Evolutionary conservation across 768 basidiomycete genomes (phyloP).

Genomic region (Naganishia antarctica): DNA sequence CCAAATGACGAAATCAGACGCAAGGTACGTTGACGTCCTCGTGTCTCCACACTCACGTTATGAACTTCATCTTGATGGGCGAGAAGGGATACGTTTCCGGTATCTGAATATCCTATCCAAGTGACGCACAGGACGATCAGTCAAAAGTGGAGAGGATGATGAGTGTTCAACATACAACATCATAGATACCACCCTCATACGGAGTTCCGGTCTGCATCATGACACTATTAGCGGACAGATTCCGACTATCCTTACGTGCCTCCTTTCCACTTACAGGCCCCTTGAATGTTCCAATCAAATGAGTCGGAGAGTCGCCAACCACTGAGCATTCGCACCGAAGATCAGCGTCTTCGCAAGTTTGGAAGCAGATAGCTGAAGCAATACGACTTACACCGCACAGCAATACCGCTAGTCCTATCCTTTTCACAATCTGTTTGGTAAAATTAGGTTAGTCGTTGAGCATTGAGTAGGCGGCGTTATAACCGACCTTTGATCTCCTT

Average conservation of each 20-base stretch:
- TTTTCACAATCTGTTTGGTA: slow-evolving; percentile 77
- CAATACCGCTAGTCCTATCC: slow-evolving; percentile 82
- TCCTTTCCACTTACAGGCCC: slow-evolving; percentile 58
- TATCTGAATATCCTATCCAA: slow-evolving; percentile 68
- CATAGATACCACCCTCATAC: slow-evolving; percentile 83
- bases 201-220: slow-evolving; percentile 64
- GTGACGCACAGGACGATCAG: slow-evolving; percentile 49
- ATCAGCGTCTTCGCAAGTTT: too few species aligned
- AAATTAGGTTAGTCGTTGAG: too few species aligned
- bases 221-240: slow-evolving; percentile 6
- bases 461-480: too few species aligned
- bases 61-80: slow-evolving; percentile 97
- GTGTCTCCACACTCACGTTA: slow-evolving; percentile 55
- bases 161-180: slow-evolving; percentile 53
- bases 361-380: too few species aligned
- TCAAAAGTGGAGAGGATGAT: slow-evolving; percentile 51
- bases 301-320: slow-evolving; percentile 82
- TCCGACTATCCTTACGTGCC: neutral
- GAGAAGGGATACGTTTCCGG: slow-evolving; percentile 68
- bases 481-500: slow-evolving; percentile 81
- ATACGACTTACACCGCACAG: slow-evolving; percentile 58
- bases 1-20: neutral
- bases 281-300: slow-evolving; percentile 82
- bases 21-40: neutral
- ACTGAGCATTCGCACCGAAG: too few species aligned